Conservation (phyloP, 257 asterid genomes). For the Anisodus tanguticus region DNA sequence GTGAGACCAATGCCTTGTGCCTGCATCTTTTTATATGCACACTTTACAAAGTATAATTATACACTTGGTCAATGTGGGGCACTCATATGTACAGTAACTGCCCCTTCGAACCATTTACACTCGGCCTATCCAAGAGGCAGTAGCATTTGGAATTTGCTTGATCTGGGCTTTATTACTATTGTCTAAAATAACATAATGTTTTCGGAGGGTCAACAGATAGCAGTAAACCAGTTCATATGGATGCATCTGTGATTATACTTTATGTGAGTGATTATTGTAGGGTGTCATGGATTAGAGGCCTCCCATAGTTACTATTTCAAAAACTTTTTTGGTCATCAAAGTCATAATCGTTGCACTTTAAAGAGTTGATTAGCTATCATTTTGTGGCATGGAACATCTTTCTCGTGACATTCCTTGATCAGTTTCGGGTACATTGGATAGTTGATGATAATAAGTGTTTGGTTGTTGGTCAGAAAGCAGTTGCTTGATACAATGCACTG, state of each 20-base stretch:
- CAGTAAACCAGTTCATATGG: neutral
- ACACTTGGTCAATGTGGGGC: neutral
- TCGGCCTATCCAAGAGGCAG: neutral
- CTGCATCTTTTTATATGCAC: slow-evolving; percentile 15
- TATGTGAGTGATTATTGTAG: neutral
- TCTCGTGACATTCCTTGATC: neutral
- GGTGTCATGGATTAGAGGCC: slow-evolving; percentile 17
- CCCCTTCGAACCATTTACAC: neutral
- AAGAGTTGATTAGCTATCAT: slow-evolving; percentile 16
- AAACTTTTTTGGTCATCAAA: neutral
- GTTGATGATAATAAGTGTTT: slow-evolving; percentile 8
- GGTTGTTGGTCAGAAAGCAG: slow-evolving; percentile 17
- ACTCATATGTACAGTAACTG: neutral
- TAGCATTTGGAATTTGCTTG: slow-evolving; percentile 22
- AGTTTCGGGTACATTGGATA: slow-evolving; percentile 16
- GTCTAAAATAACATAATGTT: slow-evolving; percentile 7
- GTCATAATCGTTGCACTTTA: neutral
- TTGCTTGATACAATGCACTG: neutral
- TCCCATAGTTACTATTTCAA: neutral
- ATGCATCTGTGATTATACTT: neutral
- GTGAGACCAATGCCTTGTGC: neutral
- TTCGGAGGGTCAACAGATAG: neutral
- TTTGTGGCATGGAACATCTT: neutral
- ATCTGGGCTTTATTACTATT: slow-evolving; percentile 8
- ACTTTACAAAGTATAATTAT: slow-evolving; percentile 18